Evolutionary conservation across 768 basidiomycete genomes (phyloP), one percentile per base, ranked within the genome.

Genomic region (Naganishia onofrii): DNA sequence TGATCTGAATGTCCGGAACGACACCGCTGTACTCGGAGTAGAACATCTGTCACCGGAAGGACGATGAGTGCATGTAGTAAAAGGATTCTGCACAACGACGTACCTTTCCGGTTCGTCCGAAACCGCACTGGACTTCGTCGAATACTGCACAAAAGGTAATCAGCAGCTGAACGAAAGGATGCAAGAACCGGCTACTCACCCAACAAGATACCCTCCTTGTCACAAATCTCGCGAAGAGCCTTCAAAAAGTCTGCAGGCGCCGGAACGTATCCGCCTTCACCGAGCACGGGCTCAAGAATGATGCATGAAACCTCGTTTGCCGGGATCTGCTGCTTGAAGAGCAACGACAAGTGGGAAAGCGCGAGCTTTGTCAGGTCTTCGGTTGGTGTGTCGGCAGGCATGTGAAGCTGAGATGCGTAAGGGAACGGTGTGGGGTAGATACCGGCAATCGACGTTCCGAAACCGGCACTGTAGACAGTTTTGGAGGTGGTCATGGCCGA

Each of bases 181-280:
- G 5, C 53, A 56, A 34, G 19, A 28, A 1, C n/a, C 46, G 2
- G 19, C 6, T 26, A 68, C 70, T 60, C 48, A 71, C 70, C 90
- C 70, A 98, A 84, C 68, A 98, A 79, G 57, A 98, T 90, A 10
- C 85, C 87, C 78, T 98, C 84, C 79, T 89, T 84, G 78, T 96
- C 92, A 80, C 94, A 97, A n/a, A 93, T 84, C 64, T 84, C 84
- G 71, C 93, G 84, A 54, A 98, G 81, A 26, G 91, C 92, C 55
- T 86, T 84, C 70, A 98, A 80, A 83, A 90, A 98, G 26, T 86
- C 86, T 0, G 86, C 77, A 0, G 93, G 91, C 0, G 93, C 91
- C 32, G 91, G 88, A 19, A 96, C 90, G 80, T 98, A 97, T 0
- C 95, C 95, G 42, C 95, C 95, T 81, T 97, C 95, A 29, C 93